Percentiles rank a stretch among this genome's conserved stretches.
These are phyloP conservation scores for Diplogelasinospora grovesii DNA, from an alignment of 495 filamentous ascomycete species.

Conservation along the genomic window DNA sequence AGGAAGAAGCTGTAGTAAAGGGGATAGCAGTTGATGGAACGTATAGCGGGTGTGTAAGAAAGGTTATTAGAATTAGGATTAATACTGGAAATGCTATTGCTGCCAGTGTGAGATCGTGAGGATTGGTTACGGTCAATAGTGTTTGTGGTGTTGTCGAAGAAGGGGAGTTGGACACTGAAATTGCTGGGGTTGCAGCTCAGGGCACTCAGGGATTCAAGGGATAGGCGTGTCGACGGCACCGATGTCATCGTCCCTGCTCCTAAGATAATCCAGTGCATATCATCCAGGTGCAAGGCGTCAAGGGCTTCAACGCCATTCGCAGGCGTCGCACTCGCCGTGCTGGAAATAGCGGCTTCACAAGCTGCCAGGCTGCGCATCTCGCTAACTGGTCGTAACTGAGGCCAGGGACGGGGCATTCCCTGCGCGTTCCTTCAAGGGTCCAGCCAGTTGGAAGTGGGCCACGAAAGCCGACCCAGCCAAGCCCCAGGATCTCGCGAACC, in stretches of 20 bases:
- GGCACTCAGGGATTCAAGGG: conserved; percentile 9
- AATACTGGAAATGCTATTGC: background rate
- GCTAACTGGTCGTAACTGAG: conserved; percentile 12
- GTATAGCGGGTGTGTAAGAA: background rate
- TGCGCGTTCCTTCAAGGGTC: background rate
- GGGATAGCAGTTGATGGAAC: conserved; percentile 3
- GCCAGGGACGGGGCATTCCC: conserved; percentile 6
- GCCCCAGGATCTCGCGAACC: background rate
- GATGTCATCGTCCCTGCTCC: conserved; percentile 9
- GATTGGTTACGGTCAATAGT: background rate
- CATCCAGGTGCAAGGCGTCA: conserved; percentile 17
- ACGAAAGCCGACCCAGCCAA: background rate
- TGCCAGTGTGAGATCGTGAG: too few relatives aligned
- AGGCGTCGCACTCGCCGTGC: conserved; percentile 8
- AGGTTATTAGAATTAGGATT: conserved; percentile 2
- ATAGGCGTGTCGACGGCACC: conserved; percentile 7
- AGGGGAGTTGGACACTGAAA: conserved; percentile 17
- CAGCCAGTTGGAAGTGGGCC: conserved; percentile 1
- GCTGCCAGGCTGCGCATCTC: conserved; percentile 18
- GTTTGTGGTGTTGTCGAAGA: conserved; percentile 15
- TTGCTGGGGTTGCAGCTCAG: conserved; percentile 7
- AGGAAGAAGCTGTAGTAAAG: conserved; percentile 21
- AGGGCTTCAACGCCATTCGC: conserved; percentile 12
- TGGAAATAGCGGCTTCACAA: background rate
- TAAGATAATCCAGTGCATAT: conserved; percentile 15